phyloP scores from a whole-genome alignment of 2,329 filamentous ascomycete species.

The Colletotrichum lindemuthianum region DNA sequence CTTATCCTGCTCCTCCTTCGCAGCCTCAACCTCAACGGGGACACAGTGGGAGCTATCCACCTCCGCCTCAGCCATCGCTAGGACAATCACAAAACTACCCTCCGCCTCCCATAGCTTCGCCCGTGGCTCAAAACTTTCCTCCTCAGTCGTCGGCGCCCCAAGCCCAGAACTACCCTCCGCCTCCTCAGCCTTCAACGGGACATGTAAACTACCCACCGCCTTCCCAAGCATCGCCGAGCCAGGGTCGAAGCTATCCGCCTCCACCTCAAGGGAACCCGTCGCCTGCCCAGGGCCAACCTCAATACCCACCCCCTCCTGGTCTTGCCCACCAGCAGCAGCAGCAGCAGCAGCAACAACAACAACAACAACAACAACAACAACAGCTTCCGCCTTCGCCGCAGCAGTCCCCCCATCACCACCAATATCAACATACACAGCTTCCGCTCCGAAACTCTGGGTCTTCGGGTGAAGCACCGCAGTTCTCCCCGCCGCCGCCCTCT shows the following conservation, averaged over 20 bases:
- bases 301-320: constrained; percentile 45
- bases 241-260: constrained; percentile 35
- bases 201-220: constrained; percentile 31
- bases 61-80: constrained; percentile 41
- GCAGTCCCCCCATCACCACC: constrained; percentile 40
- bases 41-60: constrained; percentile 43
- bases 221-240: constrained; percentile 29
- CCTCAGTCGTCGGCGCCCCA: constrained; percentile 42
- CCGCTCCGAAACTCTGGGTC: constrained; percentile 30
- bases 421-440: constrained; percentile 40
- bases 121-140: constrained; percentile 35
- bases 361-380: constrained; percentile 44
- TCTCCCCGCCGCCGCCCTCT: constrained; percentile 42
- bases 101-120: constrained; percentile 41
- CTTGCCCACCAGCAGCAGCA: constrained; percentile 40
- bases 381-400: constrained; percentile 43
- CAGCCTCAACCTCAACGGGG: constrained; percentile 36
- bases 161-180: constrained; percentile 40
- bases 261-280: constrained; percentile 37
- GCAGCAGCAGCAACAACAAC: constrained; percentile 43
- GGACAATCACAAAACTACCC: constrained; percentile 37
- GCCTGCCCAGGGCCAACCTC: constrained; percentile 38
- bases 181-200: constrained; percentile 36
- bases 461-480: constrained; percentile 39
- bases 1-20: constrained; percentile 52